Evolutionary conservation across 1,284 basidiomycete species (phyloP).

Genomic region (Ganoderma sp.): DNA sequence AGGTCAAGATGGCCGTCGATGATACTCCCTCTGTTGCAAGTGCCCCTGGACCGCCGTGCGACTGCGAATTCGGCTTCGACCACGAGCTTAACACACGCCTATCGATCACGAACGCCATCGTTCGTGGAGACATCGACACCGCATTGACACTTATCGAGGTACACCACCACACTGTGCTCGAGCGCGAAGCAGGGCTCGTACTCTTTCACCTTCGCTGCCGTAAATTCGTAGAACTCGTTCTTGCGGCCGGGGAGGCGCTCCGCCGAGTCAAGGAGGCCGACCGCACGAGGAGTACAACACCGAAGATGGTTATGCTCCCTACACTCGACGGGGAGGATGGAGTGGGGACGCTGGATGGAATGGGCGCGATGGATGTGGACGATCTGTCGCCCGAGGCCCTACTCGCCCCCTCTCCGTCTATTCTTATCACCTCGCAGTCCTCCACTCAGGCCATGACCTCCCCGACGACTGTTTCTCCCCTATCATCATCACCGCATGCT

Average conservation of each 20-base stretch:
- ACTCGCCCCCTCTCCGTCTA: slow-evolving; percentile 26
- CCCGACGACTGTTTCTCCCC: slow-evolving; percentile 12
- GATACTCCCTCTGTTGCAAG: slow-evolving; percentile 26
- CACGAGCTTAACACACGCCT: slow-evolving; percentile 70
- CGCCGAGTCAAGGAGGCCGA: slow-evolving; percentile 57
- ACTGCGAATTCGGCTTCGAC: slow-evolving; percentile 35
- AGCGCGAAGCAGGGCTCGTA: slow-evolving; percentile 68
- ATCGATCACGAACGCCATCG: slow-evolving; percentile 69
- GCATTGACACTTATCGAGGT: slow-evolving; percentile 62
- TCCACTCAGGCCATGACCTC: neutral
- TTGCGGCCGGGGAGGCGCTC: slow-evolving; percentile 70
- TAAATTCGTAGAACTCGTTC: slow-evolving; percentile 80
- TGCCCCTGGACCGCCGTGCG: slow-evolving; percentile 9
- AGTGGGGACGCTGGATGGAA: slow-evolving; percentile 39
- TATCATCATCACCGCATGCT: slow-evolving; percentile 20
- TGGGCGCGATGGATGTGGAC: slow-evolving; percentile 54
- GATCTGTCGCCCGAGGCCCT: slow-evolving; percentile 43
- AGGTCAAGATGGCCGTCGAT: slow-evolving; percentile 34
- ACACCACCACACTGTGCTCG: slow-evolving; percentile 68
- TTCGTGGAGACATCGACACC: slow-evolving; percentile 71
- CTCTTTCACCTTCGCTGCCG: slow-evolving; percentile 79
- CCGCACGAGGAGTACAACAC: slow-evolving; percentile 31
- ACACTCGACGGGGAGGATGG: slow-evolving; percentile 31
- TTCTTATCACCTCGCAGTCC: slow-evolving; percentile 13
- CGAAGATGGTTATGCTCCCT: slow-evolving; percentile 15